Evolutionary conservation across 2,329 filamentous ascomycete genomes (phyloP).

Genomic region (Bipolaris zeicola): DNA sequence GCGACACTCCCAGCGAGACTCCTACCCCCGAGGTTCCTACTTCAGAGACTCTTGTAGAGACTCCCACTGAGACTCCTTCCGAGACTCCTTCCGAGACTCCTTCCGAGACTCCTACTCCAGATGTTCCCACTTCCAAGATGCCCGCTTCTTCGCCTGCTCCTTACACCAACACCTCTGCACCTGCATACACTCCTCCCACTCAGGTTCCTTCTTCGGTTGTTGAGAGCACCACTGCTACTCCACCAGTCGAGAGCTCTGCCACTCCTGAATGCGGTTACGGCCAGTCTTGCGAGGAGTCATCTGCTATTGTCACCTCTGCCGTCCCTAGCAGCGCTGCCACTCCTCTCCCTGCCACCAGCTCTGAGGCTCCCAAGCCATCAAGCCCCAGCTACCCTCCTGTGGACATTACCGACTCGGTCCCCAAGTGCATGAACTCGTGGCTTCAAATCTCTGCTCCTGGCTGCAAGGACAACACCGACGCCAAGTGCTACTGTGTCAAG

Average conservation of each 20-base stretch:
- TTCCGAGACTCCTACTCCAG: no score
- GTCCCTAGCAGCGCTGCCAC: slow-evolving; percentile 2
- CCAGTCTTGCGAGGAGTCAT: slow-evolving; percentile 22
- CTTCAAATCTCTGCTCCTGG: slow-evolving; percentile 64
- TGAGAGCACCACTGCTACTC: slow-evolving; percentile 13
- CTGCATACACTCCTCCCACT: slow-evolving; percentile 17
- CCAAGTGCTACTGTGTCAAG: slow-evolving; percentile 84
- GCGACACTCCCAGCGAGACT: slow-evolving; percentile 5
- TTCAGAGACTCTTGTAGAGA: no score
- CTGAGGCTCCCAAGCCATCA: slow-evolving; percentile 22
- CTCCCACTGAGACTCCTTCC: no score
- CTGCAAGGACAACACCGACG: slow-evolving; percentile 84
- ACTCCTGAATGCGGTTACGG: slow-evolving; percentile 21
- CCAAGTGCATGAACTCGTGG: slow-evolving; percentile 92
- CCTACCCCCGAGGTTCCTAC: not conserved
- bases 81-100: no score
- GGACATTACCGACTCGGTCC: slow-evolving; percentile 71
- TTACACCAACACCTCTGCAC: slow-evolving; percentile 25
- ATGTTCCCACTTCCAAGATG: not conserved
- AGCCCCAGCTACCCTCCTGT: slow-evolving; percentile 31
- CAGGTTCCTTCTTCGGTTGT: slow-evolving; percentile 10
- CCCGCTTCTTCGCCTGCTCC: slow-evolving; percentile 15
- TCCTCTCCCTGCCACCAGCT: slow-evolving; percentile 18
- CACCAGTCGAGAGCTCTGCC: slow-evolving; percentile 11
- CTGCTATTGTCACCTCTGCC: slow-evolving; percentile 4